Base-by-base conservation (phyloP, 805 yeast species). In the Torulaspora franciscae region DNA sequence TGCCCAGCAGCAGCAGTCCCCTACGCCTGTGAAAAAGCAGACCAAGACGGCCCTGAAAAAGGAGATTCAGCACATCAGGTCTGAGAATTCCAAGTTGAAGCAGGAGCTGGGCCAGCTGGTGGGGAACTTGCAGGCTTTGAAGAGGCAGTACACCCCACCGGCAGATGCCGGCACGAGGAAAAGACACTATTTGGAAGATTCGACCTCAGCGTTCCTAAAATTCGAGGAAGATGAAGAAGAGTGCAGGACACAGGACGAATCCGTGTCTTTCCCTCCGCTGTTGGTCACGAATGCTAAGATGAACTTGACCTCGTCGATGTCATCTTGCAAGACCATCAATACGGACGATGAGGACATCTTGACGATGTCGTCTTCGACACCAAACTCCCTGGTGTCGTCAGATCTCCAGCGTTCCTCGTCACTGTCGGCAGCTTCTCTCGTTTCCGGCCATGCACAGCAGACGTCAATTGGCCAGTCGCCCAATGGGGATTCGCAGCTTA, bases 211-310 rank as follows among this genome's bases (percentile, higher is more conserved):
- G 9, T 58, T 58, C 42, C 45, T 58, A 44, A 58, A 58, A 24
- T 58, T 58, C 42, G 62, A 57, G 43, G 60, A 57, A 15, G 62
- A 57, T 10, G 57, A 58, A 17, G 35, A 29, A n/a, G 35, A 40
- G 32, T 17, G 29, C 41, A n/a, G 17, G 17, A 28, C 14, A 6
- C 25, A 17, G 34, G 26, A 19, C 3, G 22, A 29, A 10, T 7
- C 37, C 8, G 36, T 32, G 29, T 17, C 26, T n/a, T 14, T 46
- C n/a, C 45, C 50, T 9, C 51, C 49, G 5, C 24, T 45, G 35
- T 37, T 48, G 26, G 44, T 41, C 23, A 28, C 52, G 4, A 45
- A 45, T 15, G 37, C 48, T 10, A 48, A 48, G 43, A 48, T 48
- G 52, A 43, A 39, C 17, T 15, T 32, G 7, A 40, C 47, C 6